Base-by-base conservation (phyloP, 148 eudicot species). In the Dysphania ambrosioides region DNA sequence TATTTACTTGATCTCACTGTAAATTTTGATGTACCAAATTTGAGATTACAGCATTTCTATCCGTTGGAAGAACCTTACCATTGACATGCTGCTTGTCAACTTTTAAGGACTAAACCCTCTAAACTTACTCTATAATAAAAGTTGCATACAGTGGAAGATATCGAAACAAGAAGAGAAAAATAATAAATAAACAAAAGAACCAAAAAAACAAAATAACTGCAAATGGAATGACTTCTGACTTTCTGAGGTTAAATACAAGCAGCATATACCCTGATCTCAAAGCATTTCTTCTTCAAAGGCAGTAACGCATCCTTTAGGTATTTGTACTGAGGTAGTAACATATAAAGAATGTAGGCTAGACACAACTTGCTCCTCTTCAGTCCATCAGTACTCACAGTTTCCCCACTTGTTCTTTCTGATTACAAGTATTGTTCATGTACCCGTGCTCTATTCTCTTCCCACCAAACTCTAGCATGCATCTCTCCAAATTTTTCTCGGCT, bases 391-490 rank as follows among this genome's bases (percentile, higher is more conserved):
- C 53, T 24, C 34, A 42, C 68, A 47, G 23, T 0, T 11, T 38
- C 29, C 27, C 10, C 57, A 30, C 47, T 34, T 49, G 70, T 56
- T 11, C 69, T 55, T 67, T 62, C 7, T 31, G 35, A 42, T 88
- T 81, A 88, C 82, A 95, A 74, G 86, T 95, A 95, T 60, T 90
- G 93, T 77, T 88, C 87, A 41, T 88, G 93, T 82, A 95, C 83
- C 83, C 98, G 84, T 72, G 91, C 88, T 75, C 98, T 86, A 80
- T 95, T 95, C 79, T 95, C 97, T 71, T 92, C 98, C 98, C 98
- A 95, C 98, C 98, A 95, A 24, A 92, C 76, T 72, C 93, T 82
- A 56, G 98, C 98, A 80, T 92, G 93, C 82, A 95, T 81, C 81
- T 95, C 98, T 57, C 92, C 98, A 72, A 88, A 95, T 71, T 86